Base-by-base conservation (phyloP, 2,329 filamentous ascomycete genomes). In the Fusarium sp. region DNA sequence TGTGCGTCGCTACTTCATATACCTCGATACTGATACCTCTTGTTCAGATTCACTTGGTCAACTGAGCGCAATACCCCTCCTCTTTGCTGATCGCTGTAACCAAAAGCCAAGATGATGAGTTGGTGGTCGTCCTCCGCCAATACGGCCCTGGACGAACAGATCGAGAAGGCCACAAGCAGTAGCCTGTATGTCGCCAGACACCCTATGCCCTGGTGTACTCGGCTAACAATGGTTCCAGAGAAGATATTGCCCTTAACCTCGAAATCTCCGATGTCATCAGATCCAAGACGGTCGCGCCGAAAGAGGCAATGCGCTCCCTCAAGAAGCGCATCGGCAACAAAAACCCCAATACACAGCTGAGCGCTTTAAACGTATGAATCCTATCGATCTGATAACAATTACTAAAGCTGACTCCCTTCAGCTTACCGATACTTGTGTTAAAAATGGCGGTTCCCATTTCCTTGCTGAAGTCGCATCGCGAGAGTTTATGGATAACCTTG, bases 231-330 rank as follows among this genome's bases (percentile, higher is more conserved):
- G 31, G 9, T 52, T 46, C 37, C 60, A 97, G 94, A 76, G 95
- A 99, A 84, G 95, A 99, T 80, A 98, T 99, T 81, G 93, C 96
- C 44, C 90, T 98, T 76, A 98, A 98, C 81, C 91, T 99, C 79
- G 96, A 99, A 83, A 98, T 99, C 77, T 98, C 95, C 82, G 96
- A 99, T 85, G 87, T 97, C 77, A 98, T 99, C 82, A 91, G 96
- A 77, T 98, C 95, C 79, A 98, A 98, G 86, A 97, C 94, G 23
- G 95, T 99, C 56, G 94, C 95, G 82, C 95, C 96, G 60, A 98
- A 95, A 83, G 96, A 99, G 83, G 96, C 96, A 70, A 99, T 99
- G 96, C 93, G 94, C 81, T 95, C 94, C 46, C 86, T 99, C 78
- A 98, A 98, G 85, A 91, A 91, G 80, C 92, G 96, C 81, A 94